phyloP scores from a whole-genome alignment of 2,329 filamentous ascomycete species.

The Truncatella angustata region DNA sequence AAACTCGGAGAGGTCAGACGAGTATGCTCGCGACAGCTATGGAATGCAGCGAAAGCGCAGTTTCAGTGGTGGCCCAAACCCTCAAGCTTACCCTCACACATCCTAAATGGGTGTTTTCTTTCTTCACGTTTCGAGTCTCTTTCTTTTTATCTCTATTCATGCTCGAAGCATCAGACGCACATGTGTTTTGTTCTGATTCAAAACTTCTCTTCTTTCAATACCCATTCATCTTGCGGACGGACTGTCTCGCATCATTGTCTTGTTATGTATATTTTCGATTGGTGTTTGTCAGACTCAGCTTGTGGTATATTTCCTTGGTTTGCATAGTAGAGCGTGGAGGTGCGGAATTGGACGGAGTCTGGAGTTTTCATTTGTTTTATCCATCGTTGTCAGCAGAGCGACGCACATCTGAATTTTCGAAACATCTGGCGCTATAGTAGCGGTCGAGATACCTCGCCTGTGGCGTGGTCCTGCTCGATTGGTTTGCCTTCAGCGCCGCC shows the following conservation, averaged over 20 bases:
- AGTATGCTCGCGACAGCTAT: slow-evolving; percentile 26
- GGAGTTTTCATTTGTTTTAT: neutral
- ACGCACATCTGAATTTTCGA: neutral
- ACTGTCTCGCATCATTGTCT: slow-evolving; percentile 20
- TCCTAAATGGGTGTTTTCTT: slow-evolving; percentile 15
- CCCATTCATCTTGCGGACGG: slow-evolving; percentile 16
- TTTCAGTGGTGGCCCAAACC: slow-evolving; percentile 19
- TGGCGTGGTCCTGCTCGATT: neutral
- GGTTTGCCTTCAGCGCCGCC: neutral
- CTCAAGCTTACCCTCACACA: slow-evolving; percentile 27
- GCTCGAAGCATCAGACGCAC: neutral
- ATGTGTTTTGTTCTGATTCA: neutral
- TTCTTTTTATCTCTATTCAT: slow-evolving; percentile 5
- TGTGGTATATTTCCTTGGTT: slow-evolving; percentile 15
- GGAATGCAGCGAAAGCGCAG: slow-evolving; percentile 28
- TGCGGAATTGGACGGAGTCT: slow-evolving; percentile 1
- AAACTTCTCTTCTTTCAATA: slow-evolving; percentile 6
- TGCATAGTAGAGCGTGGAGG: slow-evolving; percentile 19
- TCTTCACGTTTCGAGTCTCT: slow-evolving; percentile 2
- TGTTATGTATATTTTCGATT: slow-evolving; percentile 18
- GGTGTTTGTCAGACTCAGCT: slow-evolving; percentile 12
- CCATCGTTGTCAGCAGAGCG: neutral
- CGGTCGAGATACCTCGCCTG: neutral
- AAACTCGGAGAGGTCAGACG: slow-evolving; percentile 26
- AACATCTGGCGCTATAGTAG: neutral